Base-by-base conservation (phyloP, 345 rosid species). In the Gossypium anomalum region DNA sequence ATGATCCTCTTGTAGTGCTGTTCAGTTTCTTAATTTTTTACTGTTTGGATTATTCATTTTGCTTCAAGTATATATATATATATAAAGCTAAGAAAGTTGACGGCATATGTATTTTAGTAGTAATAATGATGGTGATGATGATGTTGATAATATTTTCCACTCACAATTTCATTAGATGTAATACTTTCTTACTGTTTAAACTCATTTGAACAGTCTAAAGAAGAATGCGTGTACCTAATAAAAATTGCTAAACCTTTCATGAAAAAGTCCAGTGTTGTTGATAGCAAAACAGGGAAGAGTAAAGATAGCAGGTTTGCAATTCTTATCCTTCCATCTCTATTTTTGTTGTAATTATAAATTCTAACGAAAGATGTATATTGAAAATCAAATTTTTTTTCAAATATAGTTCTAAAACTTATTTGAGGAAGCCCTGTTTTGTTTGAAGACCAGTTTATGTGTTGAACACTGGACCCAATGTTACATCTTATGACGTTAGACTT, bases 261-360 rank as follows among this genome's bases (percentile, higher is more conserved):
- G 98, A 80, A 27, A 52, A 93, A 90, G 88, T 90, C 99, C 43
- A 82, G 92, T 72, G 99, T 93, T 70, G 98, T 91, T 64, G 99
- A 95, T 82, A 87, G 87, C 82, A 58, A 85, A 74, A 91, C 98
- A 12, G 97, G 98, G 51, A 84, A 79, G 84, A 95, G 94, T 83
- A 92, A 75, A 80, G 97, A 92, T 77, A 93, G 98, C 89, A 93
- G 94, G 99, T 91, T 70, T 14, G 64, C 3, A 23, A 74, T 74
- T 79, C 19, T 62, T 64, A 45, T 29, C 43, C 68, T 48, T 14
- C n/a, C 58, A n/a, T 45, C 7, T 57, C 48, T 11, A 34, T 38
- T 55, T 27, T 22, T 60, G 34, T 64, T 41, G 49, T 41, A 14
- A 45, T 41, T 64, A 43, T 9, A 41, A 41, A 41, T 41, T 51